Percentiles rank a stretch among this genome's conserved stretches.
Conservation (phyloP, 257 asterid genomes). For the Eucommia ulmoides region DNA sequence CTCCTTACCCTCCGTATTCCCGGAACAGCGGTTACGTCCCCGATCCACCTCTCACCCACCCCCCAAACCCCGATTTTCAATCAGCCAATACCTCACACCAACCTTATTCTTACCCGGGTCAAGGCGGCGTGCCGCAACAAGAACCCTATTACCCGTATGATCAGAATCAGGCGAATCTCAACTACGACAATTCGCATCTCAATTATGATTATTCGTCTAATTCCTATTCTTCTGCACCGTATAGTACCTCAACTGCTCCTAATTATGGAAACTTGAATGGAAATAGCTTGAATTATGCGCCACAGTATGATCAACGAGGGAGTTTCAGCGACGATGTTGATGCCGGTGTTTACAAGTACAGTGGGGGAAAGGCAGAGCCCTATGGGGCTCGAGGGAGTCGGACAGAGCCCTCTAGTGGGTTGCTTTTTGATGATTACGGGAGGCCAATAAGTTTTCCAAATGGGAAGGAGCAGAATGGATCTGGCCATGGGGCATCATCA, state of each 20-base stretch:
- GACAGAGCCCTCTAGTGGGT: constrained; percentile 18
- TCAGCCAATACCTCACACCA: constrained; percentile 4
- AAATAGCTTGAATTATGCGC: constrained; percentile 25
- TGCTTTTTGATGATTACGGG: constrained; percentile 84
- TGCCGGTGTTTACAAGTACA: constrained; percentile 48
- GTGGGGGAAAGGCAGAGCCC: constrained; percentile 31
- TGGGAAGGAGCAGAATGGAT: constrained; percentile 30
- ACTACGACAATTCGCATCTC: constrained; percentile 27
- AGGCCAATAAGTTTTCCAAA: constrained; percentile 48
- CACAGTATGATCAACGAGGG: constrained; percentile 22
- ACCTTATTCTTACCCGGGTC: constrained; percentile 21
- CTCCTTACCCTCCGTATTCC: constrained; percentile 27
- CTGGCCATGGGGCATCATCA: constrained; percentile 18
- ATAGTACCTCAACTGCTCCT: constrained; percentile 13
- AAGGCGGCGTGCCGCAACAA: constrained; percentile 33
- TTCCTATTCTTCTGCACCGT: constrained; percentile 13
- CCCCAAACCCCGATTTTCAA: constrained; percentile 21
- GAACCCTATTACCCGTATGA: constrained; percentile 22
- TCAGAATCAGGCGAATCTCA: constrained; percentile 27
- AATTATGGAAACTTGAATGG: constrained; percentile 26
- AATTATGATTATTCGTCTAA: constrained; percentile 18
- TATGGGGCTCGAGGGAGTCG: constrained; percentile 33
- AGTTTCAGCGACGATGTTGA: background rate
- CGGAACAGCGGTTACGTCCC: constrained; percentile 29
- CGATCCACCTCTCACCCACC: constrained; percentile 4